Conservation (phyloP, 1,284 basidiomycete species). For the Cryptococcus hybrid region DNA sequence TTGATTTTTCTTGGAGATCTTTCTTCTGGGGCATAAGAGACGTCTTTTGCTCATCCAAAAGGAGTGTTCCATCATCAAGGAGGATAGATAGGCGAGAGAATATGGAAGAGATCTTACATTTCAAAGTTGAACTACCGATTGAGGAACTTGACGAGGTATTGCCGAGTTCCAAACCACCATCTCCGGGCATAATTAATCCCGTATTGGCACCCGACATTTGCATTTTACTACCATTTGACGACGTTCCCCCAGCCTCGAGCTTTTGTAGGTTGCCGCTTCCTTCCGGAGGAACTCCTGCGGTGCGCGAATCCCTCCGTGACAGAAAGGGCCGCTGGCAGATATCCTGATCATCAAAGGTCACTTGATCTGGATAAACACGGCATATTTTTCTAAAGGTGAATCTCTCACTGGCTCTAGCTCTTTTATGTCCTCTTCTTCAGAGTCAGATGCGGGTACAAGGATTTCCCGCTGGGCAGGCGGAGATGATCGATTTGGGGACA, state of each 20-base stretch:
- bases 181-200: not conserved
- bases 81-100: not conserved
- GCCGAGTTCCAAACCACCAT: not conserved
- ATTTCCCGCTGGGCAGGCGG: not conserved
- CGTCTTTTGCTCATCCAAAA: not conserved
- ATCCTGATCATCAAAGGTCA: not conserved
- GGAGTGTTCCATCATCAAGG: not conserved
- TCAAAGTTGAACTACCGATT: too few species aligned
- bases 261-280: constrained; percentile 5
- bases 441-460: constrained; percentile 1
- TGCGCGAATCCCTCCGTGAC: constrained; percentile 33
- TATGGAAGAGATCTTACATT: not conserved
- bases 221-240: too few species aligned
- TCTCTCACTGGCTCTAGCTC: not conserved
- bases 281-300: constrained; percentile 31
- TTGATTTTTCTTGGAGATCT: not conserved
- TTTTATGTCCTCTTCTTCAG: constrained; percentile 1
- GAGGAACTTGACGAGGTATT: too few species aligned
- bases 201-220: not conserved
- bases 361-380: not conserved
- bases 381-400: constrained; percentile 16
- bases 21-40: not conserved
- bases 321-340: constrained; percentile 31
- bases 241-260: too few species aligned
- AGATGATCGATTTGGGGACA: not conserved